Percentiles rank a stretch among this genome's conserved stretches.
Conservation (phyloP, 768 basidiomycete genomes). For the Mycena polygramma region DNA sequence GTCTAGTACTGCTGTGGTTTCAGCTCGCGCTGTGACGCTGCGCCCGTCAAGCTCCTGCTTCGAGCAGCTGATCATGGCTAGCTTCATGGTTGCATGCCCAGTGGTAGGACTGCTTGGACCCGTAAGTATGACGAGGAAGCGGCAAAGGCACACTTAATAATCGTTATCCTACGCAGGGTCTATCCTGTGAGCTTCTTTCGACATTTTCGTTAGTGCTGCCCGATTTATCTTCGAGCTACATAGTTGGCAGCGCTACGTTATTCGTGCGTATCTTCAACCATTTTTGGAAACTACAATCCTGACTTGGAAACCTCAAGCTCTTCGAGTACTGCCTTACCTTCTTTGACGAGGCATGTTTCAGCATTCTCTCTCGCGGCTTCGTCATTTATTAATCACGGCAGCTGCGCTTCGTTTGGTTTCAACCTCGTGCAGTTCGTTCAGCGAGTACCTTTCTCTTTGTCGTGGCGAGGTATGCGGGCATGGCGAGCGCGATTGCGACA, state of each 20-base stretch:
- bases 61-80: neutral
- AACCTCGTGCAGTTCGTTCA: neutral
- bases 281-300: neutral
- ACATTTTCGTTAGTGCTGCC: neutral
- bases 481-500: conserved; percentile 27
- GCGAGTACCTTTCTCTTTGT: conserved; percentile 25
- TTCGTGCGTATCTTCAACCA: conserved; percentile 19
- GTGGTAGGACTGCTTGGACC: neutral
- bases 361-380: neutral
- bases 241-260: conserved; percentile 29
- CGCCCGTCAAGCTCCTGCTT: neutral
- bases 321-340: conserved; percentile 31
- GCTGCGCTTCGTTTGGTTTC: conserved; percentile 28
- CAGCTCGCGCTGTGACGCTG: too few species aligned
- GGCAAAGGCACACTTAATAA: neutral
- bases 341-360: conserved; percentile 19
- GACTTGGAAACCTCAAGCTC: conserved; percentile 4
- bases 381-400: neutral
- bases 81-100: neutral
- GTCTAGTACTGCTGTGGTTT: too few species aligned
- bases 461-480: conserved; percentile 25
- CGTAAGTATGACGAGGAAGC: neutral
- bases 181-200: conserved; percentile 18
- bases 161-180: neutral
- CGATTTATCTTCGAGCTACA: neutral